Evolutionary conservation across 1,284 basidiomycete species (phyloP).

Genomic region (Sporisorium graminicola): DNA sequence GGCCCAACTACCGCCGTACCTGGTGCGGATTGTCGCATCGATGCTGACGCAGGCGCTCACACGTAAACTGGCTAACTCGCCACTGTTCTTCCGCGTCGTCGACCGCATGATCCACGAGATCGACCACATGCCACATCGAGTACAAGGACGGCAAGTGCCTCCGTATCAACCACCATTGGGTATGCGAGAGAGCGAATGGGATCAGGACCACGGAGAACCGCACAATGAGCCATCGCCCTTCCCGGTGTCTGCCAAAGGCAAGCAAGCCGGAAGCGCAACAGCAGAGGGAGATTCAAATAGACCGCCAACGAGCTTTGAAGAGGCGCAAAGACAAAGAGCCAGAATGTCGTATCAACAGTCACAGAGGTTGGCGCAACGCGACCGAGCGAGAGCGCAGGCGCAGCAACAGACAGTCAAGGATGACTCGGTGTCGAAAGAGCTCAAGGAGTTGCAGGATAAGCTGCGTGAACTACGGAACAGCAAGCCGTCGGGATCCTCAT

Average conservation of each 20-base stretch:
- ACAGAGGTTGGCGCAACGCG: slow-evolving; percentile 39
- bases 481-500: slow-evolving; percentile 11
- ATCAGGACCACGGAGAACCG: slow-evolving; percentile 53
- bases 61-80: slow-evolving; percentile 51
- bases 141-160: slow-evolving; percentile 55
- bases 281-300: neutral
- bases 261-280: neutral
- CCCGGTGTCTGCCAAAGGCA: neutral
- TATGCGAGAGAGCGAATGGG: slow-evolving; percentile 55
- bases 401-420: slow-evolving; percentile 24
- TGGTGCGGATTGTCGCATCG: slow-evolving; percentile 54
- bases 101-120: slow-evolving; percentile 62
- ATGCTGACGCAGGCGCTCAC: slow-evolving; percentile 57
- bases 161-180: slow-evolving; percentile 54
- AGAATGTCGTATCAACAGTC: slow-evolving; percentile 45
- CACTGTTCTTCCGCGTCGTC: slow-evolving; percentile 57
- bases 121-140: slow-evolving; percentile 56
- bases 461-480: slow-evolving; percentile 35
- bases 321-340: slow-evolving; percentile 37
- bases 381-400: slow-evolving; percentile 24
- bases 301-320: slow-evolving; percentile 32
- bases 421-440: slow-evolving; percentile 39
- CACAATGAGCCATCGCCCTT: slow-evolving; percentile 59
- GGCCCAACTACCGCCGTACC: slow-evolving; percentile 56
- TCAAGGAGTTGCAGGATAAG: slow-evolving; percentile 50